Evolutionary conservation across 148 eudicot genomes (phyloP).

Genomic region (Arctostaphylos glauca): DNA sequence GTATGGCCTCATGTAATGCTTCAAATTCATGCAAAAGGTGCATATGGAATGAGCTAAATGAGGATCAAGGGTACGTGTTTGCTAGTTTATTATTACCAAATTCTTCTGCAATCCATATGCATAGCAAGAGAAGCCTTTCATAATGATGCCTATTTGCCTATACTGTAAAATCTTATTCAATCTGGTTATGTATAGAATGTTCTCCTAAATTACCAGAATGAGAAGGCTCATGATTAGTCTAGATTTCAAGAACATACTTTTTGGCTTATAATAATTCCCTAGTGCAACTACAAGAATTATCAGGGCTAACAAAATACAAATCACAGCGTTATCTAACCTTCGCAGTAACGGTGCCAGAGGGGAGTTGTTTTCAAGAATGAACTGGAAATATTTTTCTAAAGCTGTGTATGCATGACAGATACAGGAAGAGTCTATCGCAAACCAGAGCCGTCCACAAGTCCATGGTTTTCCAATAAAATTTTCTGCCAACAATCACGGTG

Average conservation of each 20-base stretch:
- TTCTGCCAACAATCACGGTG: neutral
- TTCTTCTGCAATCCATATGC: neutral
- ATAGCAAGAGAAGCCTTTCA: neutral
- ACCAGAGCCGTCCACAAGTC: neutral
- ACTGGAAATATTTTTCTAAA: neutral
- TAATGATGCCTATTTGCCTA: neutral
- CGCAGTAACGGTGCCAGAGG: neutral
- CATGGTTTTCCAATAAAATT: neutral
- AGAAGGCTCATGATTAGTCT: neutral
- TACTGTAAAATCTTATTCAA: neutral
- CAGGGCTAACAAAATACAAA: neutral
- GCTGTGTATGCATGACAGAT: neutral
- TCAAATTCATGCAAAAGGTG: constrained; percentile 3
- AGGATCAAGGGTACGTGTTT: neutral
- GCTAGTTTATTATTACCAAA: neutral
- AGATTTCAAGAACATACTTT: neutral
- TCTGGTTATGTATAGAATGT: no score
- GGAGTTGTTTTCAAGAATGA: neutral
- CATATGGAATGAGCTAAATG: neutral
- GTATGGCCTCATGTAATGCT: neutral
- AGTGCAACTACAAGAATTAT: neutral
- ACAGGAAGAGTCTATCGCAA: neutral
- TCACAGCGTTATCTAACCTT: neutral
- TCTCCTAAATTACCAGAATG: no score
- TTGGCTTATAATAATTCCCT: neutral